A percentile compares a stretch with the other conserved stretches of the same genome.
These are phyloP conservation scores for Penicillium sp. DNA, from an alignment of 2,329 filamentous ascomycete species.

Conservation along the genomic window DNA sequence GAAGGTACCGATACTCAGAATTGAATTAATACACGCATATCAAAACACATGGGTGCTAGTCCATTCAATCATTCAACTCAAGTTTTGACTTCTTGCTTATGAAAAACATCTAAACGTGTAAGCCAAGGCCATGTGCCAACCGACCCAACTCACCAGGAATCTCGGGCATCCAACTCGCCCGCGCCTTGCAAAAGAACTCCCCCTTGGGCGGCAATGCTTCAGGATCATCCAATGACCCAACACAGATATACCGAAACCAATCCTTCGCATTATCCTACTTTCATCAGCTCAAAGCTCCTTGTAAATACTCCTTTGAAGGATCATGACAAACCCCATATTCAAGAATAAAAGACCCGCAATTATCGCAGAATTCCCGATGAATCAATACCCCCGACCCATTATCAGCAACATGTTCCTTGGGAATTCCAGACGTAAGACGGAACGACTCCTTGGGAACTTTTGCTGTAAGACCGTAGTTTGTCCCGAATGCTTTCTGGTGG, in stretches of 20 bases:
- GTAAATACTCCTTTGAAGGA: no score
- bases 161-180: constrained; percentile 49
- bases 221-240: constrained; percentile 48
- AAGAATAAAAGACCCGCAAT: constrained; percentile 48
- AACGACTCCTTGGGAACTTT: constrained; percentile 46
- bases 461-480: constrained; percentile 49
- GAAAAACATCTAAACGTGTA: constrained; percentile 38
- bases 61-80: constrained; percentile 15
- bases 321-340: constrained; percentile 47
- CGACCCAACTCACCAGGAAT: constrained; percentile 37
- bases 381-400: constrained; percentile 47
- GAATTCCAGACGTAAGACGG: constrained; percentile 35
- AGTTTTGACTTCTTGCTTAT: constrained; percentile 44
- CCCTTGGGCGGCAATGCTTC: constrained; percentile 49
- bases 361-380: constrained; percentile 50
- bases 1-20: no score
- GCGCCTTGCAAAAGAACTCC: constrained; percentile 50
- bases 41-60: no score
- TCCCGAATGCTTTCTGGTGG: constrained; percentile 46
- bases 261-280: constrained; percentile 29
- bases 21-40: no score
- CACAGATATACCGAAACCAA: constrained; percentile 41
- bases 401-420: constrained; percentile 46
- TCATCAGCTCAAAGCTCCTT: constrained; percentile 1
- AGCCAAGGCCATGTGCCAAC: constrained; percentile 2